phyloP scores from a whole-genome alignment of 2,329 filamentous ascomycete genomes.

The Neopestalotiopsis sp. region DNA sequence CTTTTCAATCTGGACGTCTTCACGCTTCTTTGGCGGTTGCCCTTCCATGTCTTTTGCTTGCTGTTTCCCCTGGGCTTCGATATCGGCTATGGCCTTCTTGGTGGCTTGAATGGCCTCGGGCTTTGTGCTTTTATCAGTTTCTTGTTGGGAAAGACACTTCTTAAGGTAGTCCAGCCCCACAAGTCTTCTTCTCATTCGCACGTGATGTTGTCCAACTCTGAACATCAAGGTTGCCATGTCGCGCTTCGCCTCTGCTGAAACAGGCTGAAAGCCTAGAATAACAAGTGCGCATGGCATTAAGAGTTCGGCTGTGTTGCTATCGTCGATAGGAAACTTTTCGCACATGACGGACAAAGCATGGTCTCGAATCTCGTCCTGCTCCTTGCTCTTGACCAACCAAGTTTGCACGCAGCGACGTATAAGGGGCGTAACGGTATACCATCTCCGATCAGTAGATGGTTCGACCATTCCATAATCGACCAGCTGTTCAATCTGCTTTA shows the following conservation, averaged over 20 bases:
- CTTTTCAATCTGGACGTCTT: neutral
- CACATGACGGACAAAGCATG: neutral
- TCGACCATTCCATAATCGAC: constrained; percentile 12
- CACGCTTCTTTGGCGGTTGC: neutral
- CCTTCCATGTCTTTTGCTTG: neutral
- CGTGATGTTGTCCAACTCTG: neutral
- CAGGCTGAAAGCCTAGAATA: neutral
- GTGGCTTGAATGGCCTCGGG: neutral
- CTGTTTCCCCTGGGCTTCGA: neutral
- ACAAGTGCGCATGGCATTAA: neutral
- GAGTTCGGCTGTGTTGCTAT: neutral
- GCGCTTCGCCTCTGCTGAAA: neutral
- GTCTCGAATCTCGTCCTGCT: neutral
- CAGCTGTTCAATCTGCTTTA: neutral
- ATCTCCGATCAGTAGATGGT: neutral
- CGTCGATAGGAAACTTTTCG: neutral
- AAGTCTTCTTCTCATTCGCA: neutral
- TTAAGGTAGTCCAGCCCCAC: neutral
- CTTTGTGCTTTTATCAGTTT: neutral
- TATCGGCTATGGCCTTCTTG: neutral
- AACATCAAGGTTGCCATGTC: neutral
- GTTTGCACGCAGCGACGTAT: constrained; percentile 1
- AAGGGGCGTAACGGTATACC: neutral
- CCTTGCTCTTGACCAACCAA: neutral
- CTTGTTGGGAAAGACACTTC: neutral